These are phyloP conservation scores for Apodospora peruviana DNA, from an alignment of 495 filamentous ascomycete genomes.

Conservation along the genomic window DNA sequence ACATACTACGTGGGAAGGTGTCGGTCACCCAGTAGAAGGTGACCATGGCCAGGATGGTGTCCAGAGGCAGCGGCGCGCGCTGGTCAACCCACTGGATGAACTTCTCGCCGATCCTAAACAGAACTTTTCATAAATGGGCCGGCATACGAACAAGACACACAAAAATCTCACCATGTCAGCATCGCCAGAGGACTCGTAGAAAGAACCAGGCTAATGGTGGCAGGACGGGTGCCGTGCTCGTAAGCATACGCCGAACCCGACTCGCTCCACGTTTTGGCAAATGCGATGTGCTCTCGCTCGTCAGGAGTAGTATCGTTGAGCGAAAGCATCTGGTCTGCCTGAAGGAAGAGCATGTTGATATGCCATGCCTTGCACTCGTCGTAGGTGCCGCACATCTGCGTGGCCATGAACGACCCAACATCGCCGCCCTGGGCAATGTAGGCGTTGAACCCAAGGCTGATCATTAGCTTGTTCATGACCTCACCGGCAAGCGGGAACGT, in stretches of 20 bases:
- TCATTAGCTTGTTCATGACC: slow-evolving; percentile 53
- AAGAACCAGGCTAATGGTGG: slow-evolving; percentile 55
- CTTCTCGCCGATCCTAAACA: slow-evolving; percentile 57
- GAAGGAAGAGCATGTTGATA: background rate
- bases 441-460: slow-evolving; percentile 47
- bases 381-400: slow-evolving; percentile 3
- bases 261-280: slow-evolving; percentile 5
- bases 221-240: slow-evolving; percentile 53
- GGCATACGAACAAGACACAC: too few species aligned
- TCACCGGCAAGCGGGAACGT: slow-evolving; percentile 33
- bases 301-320: background rate
- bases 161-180: slow-evolving; percentile 47
- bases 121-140: too few species aligned
- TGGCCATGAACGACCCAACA: slow-evolving; percentile 33
- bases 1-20: slow-evolving; percentile 51
- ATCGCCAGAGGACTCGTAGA: slow-evolving; percentile 54
- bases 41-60: slow-evolving; percentile 46
- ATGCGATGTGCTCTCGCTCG: background rate
- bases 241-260: slow-evolving; percentile 46
- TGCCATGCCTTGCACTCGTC: slow-evolving; percentile 6
- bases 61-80: slow-evolving; percentile 6
- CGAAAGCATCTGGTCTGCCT: background rate
- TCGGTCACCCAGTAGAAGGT: slow-evolving; percentile 63
- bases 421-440: slow-evolving; percentile 66
- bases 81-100: slow-evolving; percentile 57